These are phyloP conservation scores for Mycena crocata DNA, from an alignment of 768 basidiomycete genomes.

Conservation along the genomic window DNA sequence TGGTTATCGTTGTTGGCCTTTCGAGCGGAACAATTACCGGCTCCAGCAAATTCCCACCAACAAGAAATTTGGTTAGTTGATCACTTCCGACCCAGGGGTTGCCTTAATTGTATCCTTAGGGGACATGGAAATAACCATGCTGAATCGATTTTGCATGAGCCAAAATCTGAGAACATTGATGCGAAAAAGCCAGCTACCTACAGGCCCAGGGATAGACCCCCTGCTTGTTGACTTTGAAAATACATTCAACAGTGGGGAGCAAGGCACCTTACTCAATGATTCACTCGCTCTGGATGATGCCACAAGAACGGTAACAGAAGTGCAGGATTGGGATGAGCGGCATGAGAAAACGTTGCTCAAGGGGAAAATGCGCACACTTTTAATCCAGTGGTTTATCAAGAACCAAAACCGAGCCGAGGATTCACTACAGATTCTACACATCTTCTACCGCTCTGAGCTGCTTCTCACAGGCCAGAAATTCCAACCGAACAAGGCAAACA, in stretches of 20 bases:
- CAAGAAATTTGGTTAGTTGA: conserved; percentile 43
- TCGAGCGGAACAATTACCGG: conserved; percentile 49
- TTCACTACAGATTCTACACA: too few species aligned
- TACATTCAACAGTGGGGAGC: conserved; percentile 21
- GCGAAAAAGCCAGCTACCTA: not conserved
- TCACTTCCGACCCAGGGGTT: not conserved
- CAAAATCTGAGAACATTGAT: conserved; percentile 39
- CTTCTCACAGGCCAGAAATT: too few species aligned
- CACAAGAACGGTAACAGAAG: too few species aligned
- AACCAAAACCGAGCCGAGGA: too few species aligned
- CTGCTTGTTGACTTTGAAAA: conserved; percentile 18
- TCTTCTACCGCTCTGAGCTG: too few species aligned
- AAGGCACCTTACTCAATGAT: conserved; percentile 32
- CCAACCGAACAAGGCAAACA: too few species aligned
- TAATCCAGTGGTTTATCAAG: too few species aligned
- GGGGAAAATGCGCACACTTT: too few species aligned
- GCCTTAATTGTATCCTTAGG: conserved; percentile 31
- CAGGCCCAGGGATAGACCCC: not conserved
- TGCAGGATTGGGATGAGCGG: too few species aligned
- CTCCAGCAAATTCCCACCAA: conserved; percentile 47
- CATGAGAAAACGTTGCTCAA: too few species aligned
- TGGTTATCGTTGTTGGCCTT: conserved; percentile 50
- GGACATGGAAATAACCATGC: conserved; percentile 43
- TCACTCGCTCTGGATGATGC: conserved; percentile 29
- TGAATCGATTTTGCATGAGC: conserved; percentile 36